Evolutionary conservation across 208 protist genomes (phyloP), one percentile per base, ranked within the genome.

Genomic region (Herpetomonas samuelpessoai): DNA sequence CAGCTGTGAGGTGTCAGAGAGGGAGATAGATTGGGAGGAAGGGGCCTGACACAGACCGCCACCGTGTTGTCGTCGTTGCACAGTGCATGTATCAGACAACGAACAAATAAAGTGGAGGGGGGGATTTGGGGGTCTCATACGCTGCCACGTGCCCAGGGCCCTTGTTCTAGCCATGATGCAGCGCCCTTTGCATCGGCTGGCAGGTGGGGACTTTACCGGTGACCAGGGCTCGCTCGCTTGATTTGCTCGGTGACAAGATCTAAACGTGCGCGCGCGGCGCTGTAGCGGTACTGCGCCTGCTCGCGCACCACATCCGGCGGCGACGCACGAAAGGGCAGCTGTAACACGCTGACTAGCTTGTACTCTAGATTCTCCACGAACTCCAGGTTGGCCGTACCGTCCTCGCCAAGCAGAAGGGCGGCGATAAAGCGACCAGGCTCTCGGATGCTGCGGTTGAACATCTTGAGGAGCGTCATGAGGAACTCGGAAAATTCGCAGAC

Each of bases 311-410:
- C 77, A 28, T 92, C 76, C 16, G 94, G 86, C 38, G 83, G 64
- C n/a, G 91, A 93, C 18, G 81, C 89, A 14, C 76, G 73, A 61
- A 98, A 97, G 3, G 90, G 85, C 18, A 97, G 68, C 21, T 84
- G 80, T 26, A 98, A 62, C 29, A 98, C 81, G 45, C 95, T 93
- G 31, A 98, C 90, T 50, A 97, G 89, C 64, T 98, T 98, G 79
- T 97, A 98, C 68, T 97, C 87, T 52, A 97, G 74, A 56, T 97
- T 97, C 62, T 98, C 92, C 29, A 98, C 83, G 67, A 98, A 97
- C 58, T 97, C 91, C 52, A 98, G 61, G 29, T 88, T 91, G 0
- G 82, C 91, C 2, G 79, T 83, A 30, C 89, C 91, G 57, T 97
- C 88, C 21, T 83, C 74, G 25, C 75, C 76, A 21, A 97, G 61